phyloP scores from a whole-genome alignment of 164 flowering plant species.

The Platanus orientalis region DNA sequence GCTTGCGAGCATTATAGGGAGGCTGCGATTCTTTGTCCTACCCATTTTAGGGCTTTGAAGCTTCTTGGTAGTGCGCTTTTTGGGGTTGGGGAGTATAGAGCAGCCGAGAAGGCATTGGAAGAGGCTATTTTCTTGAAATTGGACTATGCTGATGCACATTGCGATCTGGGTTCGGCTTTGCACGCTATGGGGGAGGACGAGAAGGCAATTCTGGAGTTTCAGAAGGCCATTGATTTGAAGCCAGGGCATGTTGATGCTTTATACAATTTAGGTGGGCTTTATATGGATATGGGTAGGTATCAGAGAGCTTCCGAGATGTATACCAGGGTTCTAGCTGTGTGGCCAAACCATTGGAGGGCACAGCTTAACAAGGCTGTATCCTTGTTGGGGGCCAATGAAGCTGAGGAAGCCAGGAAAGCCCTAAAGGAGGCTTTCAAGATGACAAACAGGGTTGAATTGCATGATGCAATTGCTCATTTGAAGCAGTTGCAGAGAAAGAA shows the following conservation, averaged over 20 bases:
- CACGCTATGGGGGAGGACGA: conserved; percentile 21
- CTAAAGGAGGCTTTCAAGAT: conserved; percentile 20
- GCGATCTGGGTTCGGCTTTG: conserved; percentile 21
- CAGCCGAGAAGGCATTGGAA: conserved; percentile 19
- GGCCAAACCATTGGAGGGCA: conserved; percentile 21
- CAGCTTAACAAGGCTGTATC: conserved; percentile 19
- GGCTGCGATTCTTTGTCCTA: conserved; percentile 22
- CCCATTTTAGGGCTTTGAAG: conserved; percentile 23
- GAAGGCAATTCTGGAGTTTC: conserved; percentile 17
- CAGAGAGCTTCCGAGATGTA: conserved; percentile 21
- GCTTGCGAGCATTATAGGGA: conserved; percentile 23
- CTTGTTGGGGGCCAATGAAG: conserved; percentile 17
- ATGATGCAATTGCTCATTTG: conserved; percentile 22
- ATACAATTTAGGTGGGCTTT: conserved; percentile 20
- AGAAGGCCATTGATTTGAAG: conserved; percentile 21
- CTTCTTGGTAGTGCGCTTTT: conserved; percentile 23
- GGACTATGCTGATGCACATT: conserved; percentile 18
- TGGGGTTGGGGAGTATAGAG: conserved; percentile 21
- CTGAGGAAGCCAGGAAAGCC: conserved; percentile 15
- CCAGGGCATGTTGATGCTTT: conserved; percentile 18
- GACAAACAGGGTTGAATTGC: conserved; percentile 21
- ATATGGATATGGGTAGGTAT: conserved; percentile 17
- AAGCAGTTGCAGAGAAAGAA: conserved; percentile 17
- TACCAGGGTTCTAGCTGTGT: conserved; percentile 13
- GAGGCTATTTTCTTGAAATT: conserved; percentile 17